phyloP scores from a whole-genome alignment of 768 basidiomycete genomes.

The Boletus vermiculosoides region DNA sequence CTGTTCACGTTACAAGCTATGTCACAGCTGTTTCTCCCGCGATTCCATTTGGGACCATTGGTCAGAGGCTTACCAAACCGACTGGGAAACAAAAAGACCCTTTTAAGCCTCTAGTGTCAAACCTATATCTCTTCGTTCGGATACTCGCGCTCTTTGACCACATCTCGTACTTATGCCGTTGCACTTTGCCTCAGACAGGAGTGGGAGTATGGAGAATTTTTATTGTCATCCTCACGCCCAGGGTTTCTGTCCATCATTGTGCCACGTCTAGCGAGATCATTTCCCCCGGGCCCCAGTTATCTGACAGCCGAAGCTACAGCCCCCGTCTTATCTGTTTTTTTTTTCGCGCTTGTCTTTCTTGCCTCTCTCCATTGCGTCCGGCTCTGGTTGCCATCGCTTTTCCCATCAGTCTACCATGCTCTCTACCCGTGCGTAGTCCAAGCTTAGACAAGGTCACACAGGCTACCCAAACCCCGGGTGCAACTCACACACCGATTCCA shows the following conservation, averaged over 20 bases:
- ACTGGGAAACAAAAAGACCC: not conserved
- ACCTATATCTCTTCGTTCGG: not conserved
- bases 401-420: not conserved
- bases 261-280: not conserved
- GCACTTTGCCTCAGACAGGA: not conserved
- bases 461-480: not conserved
- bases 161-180: not conserved
- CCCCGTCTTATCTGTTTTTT: not conserved
- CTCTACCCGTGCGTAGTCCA: not conserved
- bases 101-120: not conserved
- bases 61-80: not conserved
- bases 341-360: not conserved
- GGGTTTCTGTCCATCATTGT: not conserved
- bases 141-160: not conserved
- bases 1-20: not conserved
- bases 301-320: not conserved
- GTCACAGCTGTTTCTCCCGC: slow-evolving; percentile 3
- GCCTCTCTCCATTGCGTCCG: not conserved
- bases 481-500: not conserved
- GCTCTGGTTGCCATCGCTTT: not conserved
- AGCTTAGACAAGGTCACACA: not conserved
- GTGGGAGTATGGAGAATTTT: not conserved
- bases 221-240: not conserved
- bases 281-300: not conserved
- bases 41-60: not conserved